phyloP scores from a whole-genome alignment of 2,329 filamentous ascomycete genomes.

The Colletotrichum acutatum region DNA sequence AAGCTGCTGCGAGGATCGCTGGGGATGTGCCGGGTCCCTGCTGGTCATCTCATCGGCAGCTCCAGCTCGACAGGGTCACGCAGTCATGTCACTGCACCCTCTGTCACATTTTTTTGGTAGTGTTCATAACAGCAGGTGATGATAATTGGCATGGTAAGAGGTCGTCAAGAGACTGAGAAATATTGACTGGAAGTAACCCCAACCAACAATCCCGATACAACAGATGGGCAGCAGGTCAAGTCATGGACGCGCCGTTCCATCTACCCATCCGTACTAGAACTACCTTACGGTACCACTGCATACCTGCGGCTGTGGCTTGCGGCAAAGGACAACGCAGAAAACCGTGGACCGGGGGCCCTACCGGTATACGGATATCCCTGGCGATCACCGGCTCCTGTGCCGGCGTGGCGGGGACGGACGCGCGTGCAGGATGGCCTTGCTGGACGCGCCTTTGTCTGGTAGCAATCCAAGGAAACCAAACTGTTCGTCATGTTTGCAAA shows the following conservation, averaged over 20 bases:
- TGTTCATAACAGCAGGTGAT: too few species aligned
- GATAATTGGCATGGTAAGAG: too few species aligned
- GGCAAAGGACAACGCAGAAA: background rate
- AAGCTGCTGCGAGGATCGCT: constrained; percentile 34
- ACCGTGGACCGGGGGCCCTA: constrained; percentile 8
- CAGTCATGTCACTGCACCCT: background rate
- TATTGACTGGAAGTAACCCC: background rate
- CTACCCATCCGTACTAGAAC: background rate
- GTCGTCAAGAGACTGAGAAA: background rate
- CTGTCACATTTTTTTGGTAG: background rate
- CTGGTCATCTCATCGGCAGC: background rate
- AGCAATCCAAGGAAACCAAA: background rate
- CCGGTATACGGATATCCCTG: constrained; percentile 15
- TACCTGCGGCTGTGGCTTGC: constrained; percentile 1
- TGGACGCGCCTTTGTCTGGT: too few species aligned
- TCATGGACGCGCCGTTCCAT: background rate
- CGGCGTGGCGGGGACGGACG: constrained; percentile 30
- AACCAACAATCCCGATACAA: background rate
- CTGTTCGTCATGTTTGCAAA: background rate
- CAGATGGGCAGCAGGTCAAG: background rate
- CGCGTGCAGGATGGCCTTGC: constrained; percentile 17
- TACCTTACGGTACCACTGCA: background rate
- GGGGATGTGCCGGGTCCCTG: constrained; percentile 28
- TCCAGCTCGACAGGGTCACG: constrained; percentile 11
- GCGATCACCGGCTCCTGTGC: constrained; percentile 28